Evolutionary conservation across 345 rosid genomes (phyloP), one percentile per base, ranked within the genome.

Genomic region (Noccaea caerulescens): DNA sequence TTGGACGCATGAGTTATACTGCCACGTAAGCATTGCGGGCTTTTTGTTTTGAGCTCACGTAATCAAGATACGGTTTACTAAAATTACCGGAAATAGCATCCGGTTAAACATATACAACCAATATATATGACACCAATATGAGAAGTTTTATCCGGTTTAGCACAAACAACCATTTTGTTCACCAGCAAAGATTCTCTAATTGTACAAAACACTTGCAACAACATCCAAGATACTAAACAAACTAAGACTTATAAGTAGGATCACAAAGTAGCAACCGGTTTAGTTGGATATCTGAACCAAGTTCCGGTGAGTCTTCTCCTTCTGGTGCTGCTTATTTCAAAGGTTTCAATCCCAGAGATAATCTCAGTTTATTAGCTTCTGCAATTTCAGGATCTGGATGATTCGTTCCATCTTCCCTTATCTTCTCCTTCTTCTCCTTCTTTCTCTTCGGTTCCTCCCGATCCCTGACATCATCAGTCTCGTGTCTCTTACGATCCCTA

Each of bases 341-440:
- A 0, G 95, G 96, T 80, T 88, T 87, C 81, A 89, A 32, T 44
- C 96, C 95, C 33, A 87, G 85, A 37, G 91, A 78, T 43, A 92
- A 90, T 32, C 95, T 86, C 14, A 91, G 57, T 83, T 74, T 89
- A 71, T 91, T 94, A 42, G 91, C 92, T 79, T 89, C 97, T 10
- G 97, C 99, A 80, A 89, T 89, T 79, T 87, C 93, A 3, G 96
- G 97, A 77, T 94, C 88, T 3, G 88, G 93, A 56, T 91, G 95
- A 63, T 91, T 85, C 0, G 93, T 91, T 16, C 96, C 98, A 37
- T 89, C 93, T 50, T 85, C 92, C 78, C 75, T 85, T 88, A 79
- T 84, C 72, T 82, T 86, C 78, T 88, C 85, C 80, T 87, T 88
- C 73, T 85, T 84, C 60, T 87, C 84, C 84, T 84, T 89, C 91